Base-by-base conservation (phyloP, 805 yeast genomes). In the Kuraishia piskuri region DNA sequence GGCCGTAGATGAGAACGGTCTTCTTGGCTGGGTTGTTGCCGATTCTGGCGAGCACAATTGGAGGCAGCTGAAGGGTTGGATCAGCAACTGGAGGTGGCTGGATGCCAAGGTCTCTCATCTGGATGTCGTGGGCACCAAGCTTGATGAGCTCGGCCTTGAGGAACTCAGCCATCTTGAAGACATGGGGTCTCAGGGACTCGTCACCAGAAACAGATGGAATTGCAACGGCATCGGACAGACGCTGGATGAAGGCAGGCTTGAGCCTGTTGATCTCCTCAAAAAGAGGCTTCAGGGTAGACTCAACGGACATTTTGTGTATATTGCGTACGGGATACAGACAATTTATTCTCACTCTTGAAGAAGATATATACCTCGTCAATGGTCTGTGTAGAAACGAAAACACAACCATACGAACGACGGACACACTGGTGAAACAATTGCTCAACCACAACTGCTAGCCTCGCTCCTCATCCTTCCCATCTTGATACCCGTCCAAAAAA, bases 121-220 rank as follows among this genome's bases (percentile, higher is more conserved):
- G 86, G 63, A 94, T 82, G 64, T 90, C 97, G 49, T 79, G 69
- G 57, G 91, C 95, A 21, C 96, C 97, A 55, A 94, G 77, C 5
- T 67, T 65, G 52, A 73, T 76, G 63, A 94, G 78, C 71, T 92
- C 90, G 5, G 70, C 68, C 54, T 80, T 82, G 55, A 94, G 74
- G 70, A 88, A 94, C 50, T 88, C 79, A 40, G 96, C 95, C 88
- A 95, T 94, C 65, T 83, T 84, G 56, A 90, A 84, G 49, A 94
- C 98, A 66, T 86, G 76, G 25, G 96, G 94, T 70, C 99, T 87
- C 60, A 89, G 78, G 12, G 83, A 68, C 64, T 90, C 96, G 66
- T 94, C 99, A 46, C 89, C 83, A 4, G 97, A 90, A 49, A 94
- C 98, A 9, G 97, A 91, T 50, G 96, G 95, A 61, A 92, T 94